phyloP scores from a whole-genome alignment of 352 stramenopile species.

The Lagenidium sp. region DNA sequence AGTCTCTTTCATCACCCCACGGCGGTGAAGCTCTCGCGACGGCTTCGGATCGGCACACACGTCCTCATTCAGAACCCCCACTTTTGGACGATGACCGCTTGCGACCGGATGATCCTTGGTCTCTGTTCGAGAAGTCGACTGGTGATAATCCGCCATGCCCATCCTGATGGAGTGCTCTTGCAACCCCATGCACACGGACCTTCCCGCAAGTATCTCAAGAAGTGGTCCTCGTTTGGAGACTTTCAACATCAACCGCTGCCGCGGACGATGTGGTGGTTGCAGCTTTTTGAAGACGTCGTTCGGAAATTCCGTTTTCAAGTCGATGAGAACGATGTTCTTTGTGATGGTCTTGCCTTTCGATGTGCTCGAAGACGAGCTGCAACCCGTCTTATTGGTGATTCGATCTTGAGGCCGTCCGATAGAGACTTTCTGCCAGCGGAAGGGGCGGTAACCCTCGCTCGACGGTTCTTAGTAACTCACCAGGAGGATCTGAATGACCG shows the following conservation, averaged over 20 bases:
- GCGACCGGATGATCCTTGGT: constrained; percentile 1
- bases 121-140: constrained; percentile 11
- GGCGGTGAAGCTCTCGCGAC: no score
- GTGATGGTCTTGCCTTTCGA: constrained; percentile 13
- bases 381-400: constrained; percentile 12
- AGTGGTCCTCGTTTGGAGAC: constrained; percentile 14
- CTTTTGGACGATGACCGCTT: no score
- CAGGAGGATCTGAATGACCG: background rate
- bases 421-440: no score
- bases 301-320: constrained; percentile 29
- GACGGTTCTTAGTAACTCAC: constrained; percentile 23
- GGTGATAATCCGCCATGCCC: background rate
- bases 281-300: constrained; percentile 24
- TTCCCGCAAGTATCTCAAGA: constrained; percentile 7
- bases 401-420: no score
- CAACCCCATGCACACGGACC: no score
- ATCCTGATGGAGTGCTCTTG: no score
- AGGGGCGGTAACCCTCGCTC: constrained; percentile 21
- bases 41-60: no score
- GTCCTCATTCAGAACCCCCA: no score
- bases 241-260: constrained; percentile 8
- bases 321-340: constrained; percentile 1
- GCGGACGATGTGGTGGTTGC: constrained; percentile 13
- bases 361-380: constrained; percentile 18
- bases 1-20: constrained; percentile 15